Conservation (phyloP, 768 basidiomycete species). For the Amyloporia xantha region DNA sequence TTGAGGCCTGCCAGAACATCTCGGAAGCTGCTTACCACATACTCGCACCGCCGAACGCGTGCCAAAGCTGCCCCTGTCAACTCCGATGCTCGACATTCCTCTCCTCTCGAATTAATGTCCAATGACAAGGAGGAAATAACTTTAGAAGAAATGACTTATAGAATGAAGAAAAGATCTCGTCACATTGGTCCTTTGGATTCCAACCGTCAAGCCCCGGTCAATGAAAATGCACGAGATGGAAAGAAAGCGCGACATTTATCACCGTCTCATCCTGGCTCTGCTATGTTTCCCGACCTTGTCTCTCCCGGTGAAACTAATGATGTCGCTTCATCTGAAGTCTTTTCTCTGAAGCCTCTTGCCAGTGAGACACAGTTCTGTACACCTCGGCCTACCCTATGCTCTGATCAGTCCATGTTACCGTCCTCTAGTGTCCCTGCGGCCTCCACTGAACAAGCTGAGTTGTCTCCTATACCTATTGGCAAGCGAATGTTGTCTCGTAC, state of each 20-base stretch:
- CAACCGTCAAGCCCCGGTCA: too few species aligned
- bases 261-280: too few species aligned
- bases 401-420: conserved; percentile 11
- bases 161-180: conserved; percentile 44
- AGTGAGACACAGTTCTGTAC: conserved; percentile 5
- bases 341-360: not conserved
- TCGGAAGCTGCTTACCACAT: conserved; percentile 16
- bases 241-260: too few species aligned
- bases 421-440: conserved; percentile 15
- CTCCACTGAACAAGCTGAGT: conserved; percentile 21
- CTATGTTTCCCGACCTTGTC: too few species aligned
- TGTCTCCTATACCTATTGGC: conserved; percentile 38
- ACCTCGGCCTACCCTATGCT: conserved; percentile 11
- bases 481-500: conserved; percentile 31
- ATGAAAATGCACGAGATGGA: too few species aligned
- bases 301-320: too few species aligned
- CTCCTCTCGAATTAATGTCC: conserved; percentile 21
- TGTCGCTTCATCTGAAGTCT: too few species aligned
- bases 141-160: conserved; percentile 33
- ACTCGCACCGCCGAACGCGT: conserved; percentile 16
- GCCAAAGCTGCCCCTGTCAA: not conserved
- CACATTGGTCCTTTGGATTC: conserved; percentile 16
- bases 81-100: conserved; percentile 13
- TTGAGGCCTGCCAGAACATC: too few species aligned
- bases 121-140: conserved; percentile 27